Conservation (phyloP, 768 basidiomycete genomes). For the Macrolepiota albuminosa region DNA sequence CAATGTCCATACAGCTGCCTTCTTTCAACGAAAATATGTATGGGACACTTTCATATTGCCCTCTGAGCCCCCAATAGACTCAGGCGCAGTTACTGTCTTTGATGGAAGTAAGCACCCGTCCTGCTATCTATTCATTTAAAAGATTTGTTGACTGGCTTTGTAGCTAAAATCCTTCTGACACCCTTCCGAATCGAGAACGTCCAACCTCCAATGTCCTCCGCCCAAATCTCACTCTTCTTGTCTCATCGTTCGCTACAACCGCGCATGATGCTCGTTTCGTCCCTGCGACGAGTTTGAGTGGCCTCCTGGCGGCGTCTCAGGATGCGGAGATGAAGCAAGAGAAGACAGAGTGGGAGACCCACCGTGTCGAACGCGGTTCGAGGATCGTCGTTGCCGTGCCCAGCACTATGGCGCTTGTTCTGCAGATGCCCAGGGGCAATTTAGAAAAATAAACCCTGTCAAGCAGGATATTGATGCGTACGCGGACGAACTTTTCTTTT, state of each 20-base stretch:
- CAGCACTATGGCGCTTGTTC: slow-evolving; percentile 80
- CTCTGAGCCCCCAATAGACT: slow-evolving; percentile 60
- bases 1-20: slow-evolving; percentile 32
- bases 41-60: slow-evolving; percentile 77
- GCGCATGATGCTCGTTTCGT: slow-evolving; percentile 78
- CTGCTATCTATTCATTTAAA: not conserved
- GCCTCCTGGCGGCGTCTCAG: slow-evolving; percentile 21
- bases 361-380: slow-evolving; percentile 87
- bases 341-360: slow-evolving; percentile 50
- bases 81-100: slow-evolving; percentile 82
- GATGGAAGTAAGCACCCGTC: slow-evolving; percentile 69
- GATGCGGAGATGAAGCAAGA: slow-evolving; percentile 23
- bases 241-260: slow-evolving; percentile 49
- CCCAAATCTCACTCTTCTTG: slow-evolving; percentile 31
- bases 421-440: slow-evolving; percentile 98
- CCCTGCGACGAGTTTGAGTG: slow-evolving; percentile 36
- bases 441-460: slow-evolving; percentile 94
- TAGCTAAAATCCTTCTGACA: slow-evolving; percentile 77
- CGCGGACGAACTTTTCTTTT: slow-evolving; percentile 25
- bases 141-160: slow-evolving; percentile 25
- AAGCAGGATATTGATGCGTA: too few relatives aligned
- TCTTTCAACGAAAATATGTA: slow-evolving; percentile 58
- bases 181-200: slow-evolving; percentile 93
- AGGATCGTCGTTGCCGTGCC: slow-evolving; percentile 86
- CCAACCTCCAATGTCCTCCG: slow-evolving; percentile 96